These are phyloP conservation scores for Amanita thiersii DNA, from an alignment of 768 basidiomycete species.

Conservation along the genomic window DNA sequence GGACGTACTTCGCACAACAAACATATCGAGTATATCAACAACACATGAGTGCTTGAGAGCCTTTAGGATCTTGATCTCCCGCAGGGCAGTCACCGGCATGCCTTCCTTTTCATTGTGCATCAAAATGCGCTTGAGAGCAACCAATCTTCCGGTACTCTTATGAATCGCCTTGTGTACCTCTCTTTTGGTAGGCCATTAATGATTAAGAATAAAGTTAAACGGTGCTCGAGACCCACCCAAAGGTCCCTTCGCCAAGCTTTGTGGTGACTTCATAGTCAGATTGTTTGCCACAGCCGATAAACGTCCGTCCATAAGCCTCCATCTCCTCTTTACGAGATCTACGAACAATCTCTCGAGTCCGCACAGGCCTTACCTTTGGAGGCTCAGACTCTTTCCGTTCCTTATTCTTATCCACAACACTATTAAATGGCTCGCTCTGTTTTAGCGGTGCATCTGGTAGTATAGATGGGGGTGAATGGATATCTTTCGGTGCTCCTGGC, in stretches of 20 bases:
- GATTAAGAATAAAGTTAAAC: conserved; percentile 9
- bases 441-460: conserved; percentile 8
- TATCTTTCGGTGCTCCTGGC: conserved; percentile 36
- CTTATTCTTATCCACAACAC: conserved; percentile 11
- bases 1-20: conserved; percentile 68
- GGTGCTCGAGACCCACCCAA: conserved; percentile 56
- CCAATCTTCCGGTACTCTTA: conserved; percentile 45
- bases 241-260: conserved; percentile 95
- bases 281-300: conserved; percentile 64
- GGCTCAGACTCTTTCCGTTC: conserved; percentile 19
- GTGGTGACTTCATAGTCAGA: conserved; percentile 73
- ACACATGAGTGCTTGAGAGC: conserved; percentile 79
- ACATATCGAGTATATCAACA: conserved; percentile 88
- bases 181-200: conserved; percentile 27
- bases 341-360: conserved; percentile 34
- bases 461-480: conserved; percentile 36
- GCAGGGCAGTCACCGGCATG: conserved; percentile 92
- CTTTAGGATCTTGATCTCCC: conserved; percentile 96
- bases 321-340: conserved; percentile 59
- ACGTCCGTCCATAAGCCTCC: conserved; percentile 57
- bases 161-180: conserved; percentile 89
- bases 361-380: conserved; percentile 18
- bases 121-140: conserved; percentile 90
- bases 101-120: conserved; percentile 98
- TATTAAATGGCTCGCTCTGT: not conserved